Conservation (phyloP, 176 grass and related monocot genomes). For the Poa pratensis region DNA sequence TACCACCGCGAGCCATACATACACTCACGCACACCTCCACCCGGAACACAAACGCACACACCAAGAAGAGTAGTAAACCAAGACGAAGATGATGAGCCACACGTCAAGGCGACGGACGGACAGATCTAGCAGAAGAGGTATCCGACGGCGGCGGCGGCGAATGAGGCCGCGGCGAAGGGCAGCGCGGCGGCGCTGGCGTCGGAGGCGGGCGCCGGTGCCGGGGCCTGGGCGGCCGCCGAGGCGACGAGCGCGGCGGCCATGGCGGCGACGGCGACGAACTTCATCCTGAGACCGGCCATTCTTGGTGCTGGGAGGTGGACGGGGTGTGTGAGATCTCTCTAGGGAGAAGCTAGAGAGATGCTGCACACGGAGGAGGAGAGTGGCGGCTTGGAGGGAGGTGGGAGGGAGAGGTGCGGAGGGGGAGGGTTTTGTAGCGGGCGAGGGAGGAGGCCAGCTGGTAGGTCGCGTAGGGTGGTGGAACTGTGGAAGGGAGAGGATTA, state of each 20-base stretch:
- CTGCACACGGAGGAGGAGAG: background rate
- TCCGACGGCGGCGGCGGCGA: conserved; percentile 53
- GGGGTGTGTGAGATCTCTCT: conserved; percentile 40
- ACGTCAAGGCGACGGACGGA: too few species aligned
- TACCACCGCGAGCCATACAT: conserved; percentile 43
- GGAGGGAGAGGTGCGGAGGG: background rate
- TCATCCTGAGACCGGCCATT: too few species aligned
- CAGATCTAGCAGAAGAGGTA: conserved; percentile 65
- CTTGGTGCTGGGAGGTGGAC: background rate
- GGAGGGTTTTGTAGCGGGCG: background rate
- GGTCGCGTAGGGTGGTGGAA: conserved; percentile 22
- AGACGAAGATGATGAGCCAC: background rate
- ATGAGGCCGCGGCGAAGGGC: conserved; percentile 50
- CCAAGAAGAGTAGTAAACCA: background rate
- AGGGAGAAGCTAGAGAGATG: conserved; percentile 44
- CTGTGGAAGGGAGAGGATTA: background rate
- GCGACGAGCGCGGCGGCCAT: conserved; percentile 54
- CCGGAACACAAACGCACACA: background rate
- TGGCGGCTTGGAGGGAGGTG: conserved; percentile 19
- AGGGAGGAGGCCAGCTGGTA: background rate
- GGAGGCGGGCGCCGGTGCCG: conserved; percentile 52
- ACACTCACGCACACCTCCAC: conserved; percentile 38
- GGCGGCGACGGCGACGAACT: conserved; percentile 51
- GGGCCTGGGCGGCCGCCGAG: conserved; percentile 44
- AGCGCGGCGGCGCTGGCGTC: conserved; percentile 36